phyloP scores from a whole-genome alignment of 345 rosid species.

The Aquilaria yunnanensis region DNA sequence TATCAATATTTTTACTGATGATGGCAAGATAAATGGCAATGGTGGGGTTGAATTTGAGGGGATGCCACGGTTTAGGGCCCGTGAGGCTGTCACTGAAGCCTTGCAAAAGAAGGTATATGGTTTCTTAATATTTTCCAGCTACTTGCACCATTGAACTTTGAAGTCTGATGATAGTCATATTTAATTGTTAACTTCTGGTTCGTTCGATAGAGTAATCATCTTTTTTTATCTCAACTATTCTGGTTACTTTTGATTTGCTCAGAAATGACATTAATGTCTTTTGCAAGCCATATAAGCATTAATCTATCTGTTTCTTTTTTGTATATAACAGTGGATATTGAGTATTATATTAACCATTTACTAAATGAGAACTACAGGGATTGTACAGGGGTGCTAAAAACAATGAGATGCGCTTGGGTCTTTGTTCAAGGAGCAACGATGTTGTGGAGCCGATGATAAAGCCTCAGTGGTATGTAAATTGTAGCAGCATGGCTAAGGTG shows the following conservation, averaged over 20 bases:
- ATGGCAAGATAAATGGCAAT: slow-evolving; percentile 78
- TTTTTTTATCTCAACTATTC: too few relatives aligned
- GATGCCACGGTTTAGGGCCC: slow-evolving; percentile 89
- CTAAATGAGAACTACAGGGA: slow-evolving; percentile 29
- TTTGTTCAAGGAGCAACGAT: slow-evolving; percentile 76
- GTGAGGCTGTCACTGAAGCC: slow-evolving; percentile 76
- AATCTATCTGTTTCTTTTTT: too few relatives aligned
- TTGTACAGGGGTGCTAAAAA: slow-evolving; percentile 67
- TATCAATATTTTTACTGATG: slow-evolving; percentile 85
- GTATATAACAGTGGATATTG: too few relatives aligned
- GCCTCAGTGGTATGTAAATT: slow-evolving; percentile 90
- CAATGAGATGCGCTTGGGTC: slow-evolving; percentile 93
- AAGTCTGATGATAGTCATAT: neutral
- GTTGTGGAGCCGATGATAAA: slow-evolving; percentile 88
- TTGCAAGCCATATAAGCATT: too few relatives aligned
- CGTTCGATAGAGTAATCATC: too few relatives aligned
- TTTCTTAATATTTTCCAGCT: neutral
- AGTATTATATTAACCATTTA: too few relatives aligned
- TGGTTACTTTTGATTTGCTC: too few relatives aligned
- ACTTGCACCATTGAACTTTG: neutral
- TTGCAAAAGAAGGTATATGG: slow-evolving; percentile 50
- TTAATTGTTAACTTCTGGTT: too few relatives aligned
- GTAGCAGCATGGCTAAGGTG: slow-evolving; percentile 60
- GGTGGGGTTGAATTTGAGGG: slow-evolving; percentile 75
- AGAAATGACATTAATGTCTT: too few relatives aligned